phyloP scores from a whole-genome alignment of 148 eudicot species.

The Rhododendron ovatum region DNA sequence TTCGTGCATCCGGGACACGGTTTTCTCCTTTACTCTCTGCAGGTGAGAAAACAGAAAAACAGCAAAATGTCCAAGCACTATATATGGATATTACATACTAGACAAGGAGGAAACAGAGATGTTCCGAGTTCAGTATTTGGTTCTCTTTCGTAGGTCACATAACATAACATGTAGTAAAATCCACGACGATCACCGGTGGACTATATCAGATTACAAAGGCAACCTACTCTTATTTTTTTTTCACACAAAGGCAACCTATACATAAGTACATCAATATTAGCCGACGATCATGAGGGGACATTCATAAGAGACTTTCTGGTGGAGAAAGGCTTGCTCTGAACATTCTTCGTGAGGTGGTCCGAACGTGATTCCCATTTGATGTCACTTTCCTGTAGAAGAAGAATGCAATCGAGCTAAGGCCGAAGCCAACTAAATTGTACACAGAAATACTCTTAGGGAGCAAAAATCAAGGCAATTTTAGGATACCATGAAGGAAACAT shows the following conservation, averaged over 20 bases:
- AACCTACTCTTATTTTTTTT: neutral
- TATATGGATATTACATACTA: no score
- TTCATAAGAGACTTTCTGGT: conserved; percentile 33
- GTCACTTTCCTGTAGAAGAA: conserved; percentile 33
- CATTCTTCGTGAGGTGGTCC: conserved; percentile 42
- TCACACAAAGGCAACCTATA: neutral
- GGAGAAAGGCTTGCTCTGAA: conserved; percentile 38
- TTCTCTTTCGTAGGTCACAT: neutral
- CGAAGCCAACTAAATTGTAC: neutral
- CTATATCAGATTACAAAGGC: neutral
- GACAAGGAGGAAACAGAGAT: neutral
- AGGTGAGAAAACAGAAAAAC: neutral
- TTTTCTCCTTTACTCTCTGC: neutral
- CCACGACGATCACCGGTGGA: neutral
- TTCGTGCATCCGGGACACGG: no score
- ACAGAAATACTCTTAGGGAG: no score
- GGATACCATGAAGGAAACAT: conserved; percentile 42
- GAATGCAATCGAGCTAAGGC: neutral
- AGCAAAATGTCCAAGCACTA: neutral
- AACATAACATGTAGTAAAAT: neutral
- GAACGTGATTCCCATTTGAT: conserved; percentile 47
- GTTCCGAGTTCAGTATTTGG: neutral
- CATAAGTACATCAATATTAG: neutral
- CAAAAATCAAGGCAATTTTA: neutral
- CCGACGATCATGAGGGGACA: conserved; percentile 17